Conservation (phyloP, 2,329 filamentous ascomycete species). For the Pseudocercospora vitis region DNA sequence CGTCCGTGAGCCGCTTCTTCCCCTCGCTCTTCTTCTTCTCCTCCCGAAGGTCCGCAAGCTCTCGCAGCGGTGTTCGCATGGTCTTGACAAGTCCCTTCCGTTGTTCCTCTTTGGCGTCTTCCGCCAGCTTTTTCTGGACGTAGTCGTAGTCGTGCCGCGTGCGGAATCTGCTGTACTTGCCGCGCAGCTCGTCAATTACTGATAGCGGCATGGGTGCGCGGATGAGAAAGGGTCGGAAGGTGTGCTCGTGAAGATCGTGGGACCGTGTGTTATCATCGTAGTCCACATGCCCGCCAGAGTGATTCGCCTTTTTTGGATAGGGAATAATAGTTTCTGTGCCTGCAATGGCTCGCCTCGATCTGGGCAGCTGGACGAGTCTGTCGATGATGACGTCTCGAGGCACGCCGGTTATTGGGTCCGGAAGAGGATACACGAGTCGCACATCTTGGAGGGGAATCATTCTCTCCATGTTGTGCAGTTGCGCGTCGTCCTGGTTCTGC, state of each 20-base stretch:
- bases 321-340: slow-evolving; percentile 72
- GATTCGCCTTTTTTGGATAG: slow-evolving; percentile 62
- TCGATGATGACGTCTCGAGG: slow-evolving; percentile 76
- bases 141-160: slow-evolving; percentile 77
- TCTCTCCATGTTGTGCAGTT: slow-evolving; percentile 39
- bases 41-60: slow-evolving; percentile 43
- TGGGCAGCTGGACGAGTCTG: slow-evolving; percentile 14
- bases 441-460: slow-evolving; percentile 64
- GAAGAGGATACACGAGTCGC: slow-evolving; percentile 76
- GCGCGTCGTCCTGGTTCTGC: slow-evolving; percentile 42
- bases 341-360: slow-evolving; percentile 57
- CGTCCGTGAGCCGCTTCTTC: slow-evolving; percentile 39
- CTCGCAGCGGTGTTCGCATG: slow-evolving; percentile 51
- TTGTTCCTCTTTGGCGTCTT: slow-evolving; percentile 54
- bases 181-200: slow-evolving; percentile 83
- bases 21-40: slow-evolving; percentile 41
- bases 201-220: slow-evolving; percentile 72
- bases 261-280: slow-evolving; percentile 70
- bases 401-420: slow-evolving; percentile 62
- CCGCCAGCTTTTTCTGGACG: slow-evolving; percentile 61
- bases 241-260: slow-evolving; percentile 70
- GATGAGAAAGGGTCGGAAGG: slow-evolving; percentile 76
- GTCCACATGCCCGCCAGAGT: slow-evolving; percentile 52
- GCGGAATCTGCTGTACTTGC: slow-evolving; percentile 78
- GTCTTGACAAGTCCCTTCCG: slow-evolving; percentile 42